Base-by-base conservation (phyloP, 495 filamentous ascomycete species). In the Ramalina intermedia region DNA sequence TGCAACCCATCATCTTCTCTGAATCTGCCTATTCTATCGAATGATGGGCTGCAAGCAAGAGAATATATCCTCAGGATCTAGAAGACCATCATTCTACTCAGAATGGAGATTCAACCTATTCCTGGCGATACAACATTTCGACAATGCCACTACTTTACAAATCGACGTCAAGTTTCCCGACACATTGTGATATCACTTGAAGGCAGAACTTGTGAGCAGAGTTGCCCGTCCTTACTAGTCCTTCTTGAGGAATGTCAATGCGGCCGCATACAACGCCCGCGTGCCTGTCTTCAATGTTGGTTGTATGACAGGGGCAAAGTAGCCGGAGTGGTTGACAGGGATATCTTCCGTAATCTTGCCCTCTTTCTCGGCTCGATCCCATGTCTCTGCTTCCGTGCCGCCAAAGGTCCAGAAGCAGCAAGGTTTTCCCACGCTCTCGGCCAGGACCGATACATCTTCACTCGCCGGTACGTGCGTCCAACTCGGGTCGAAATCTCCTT, bases 271-370 rank as follows among this genome's bases (percentile, higher is more conserved):
- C 56, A 79, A 65, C 6, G 69, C 79, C 65, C 81, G 75, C 18
- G 74, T 58, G 4, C 65, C 80, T 0, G 67, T 69, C 41, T 44
- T 56, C 52, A 84, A 55, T n/a, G 78, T 82, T 8, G 77, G 75
- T 55, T 78, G 61, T 16, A 84, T 66, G 0, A 67, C 73, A 17
- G 79, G 80, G 38, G 72, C 72, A 64, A 81, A 83, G 50, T 68
- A 71, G 2, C 69, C 65, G 45, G 70, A 78, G 58, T 84, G 80
- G 50, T 82, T 82, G 33, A 64, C 67, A 1, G 74, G 69, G 12
- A 59, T 51, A 35, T 55, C 48, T 37, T 59, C 49, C 12, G 38
- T 33, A 21, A 50, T 7, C 33, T 44, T 51, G 7, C 51, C 57
- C 12, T 55, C 47, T 36, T 47, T 52, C 43, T 64, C 51, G 2